These are phyloP conservation scores for Agapanthus africanus DNA, from an alignment of 106 monocot genomes.

Conservation along the genomic window DNA sequence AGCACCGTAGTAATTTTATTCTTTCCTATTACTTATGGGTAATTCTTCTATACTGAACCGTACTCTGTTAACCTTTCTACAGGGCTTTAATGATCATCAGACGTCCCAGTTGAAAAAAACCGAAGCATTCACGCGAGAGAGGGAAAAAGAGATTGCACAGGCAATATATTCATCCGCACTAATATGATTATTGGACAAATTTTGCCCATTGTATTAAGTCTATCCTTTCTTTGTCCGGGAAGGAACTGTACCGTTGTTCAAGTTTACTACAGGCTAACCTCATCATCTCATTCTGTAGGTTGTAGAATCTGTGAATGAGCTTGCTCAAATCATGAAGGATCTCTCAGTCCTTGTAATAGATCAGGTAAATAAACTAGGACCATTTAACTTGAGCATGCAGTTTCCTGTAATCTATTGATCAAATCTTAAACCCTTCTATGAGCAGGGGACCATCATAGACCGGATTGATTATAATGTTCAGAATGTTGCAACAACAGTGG, in stretches of 20 bases:
- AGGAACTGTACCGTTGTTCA: not conserved
- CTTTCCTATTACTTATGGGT: not conserved
- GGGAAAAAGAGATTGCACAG: constrained; percentile 89
- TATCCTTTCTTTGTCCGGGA: not conserved
- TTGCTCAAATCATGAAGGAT: constrained; percentile 99
- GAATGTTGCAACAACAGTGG: constrained; percentile 81
- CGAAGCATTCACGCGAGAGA: constrained; percentile 77
- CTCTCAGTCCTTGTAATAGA: constrained; percentile 95
- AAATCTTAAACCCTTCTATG: not conserved
- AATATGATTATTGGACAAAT: not conserved
- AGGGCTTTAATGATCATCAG: constrained; percentile 71
- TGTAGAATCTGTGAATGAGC: constrained; percentile 90
- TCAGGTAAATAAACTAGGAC: constrained; percentile 41
- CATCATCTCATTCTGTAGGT: constrained; percentile 37
- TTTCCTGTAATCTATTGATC: not conserved
- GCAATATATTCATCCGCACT: constrained; percentile 12
- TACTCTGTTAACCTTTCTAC: constrained; percentile 3
- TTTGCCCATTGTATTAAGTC: not conserved
- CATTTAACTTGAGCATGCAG: not conserved
- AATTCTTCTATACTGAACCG: not conserved
- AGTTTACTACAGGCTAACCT: constrained; percentile 5
- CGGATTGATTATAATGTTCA: constrained; percentile 92
- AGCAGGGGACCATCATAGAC: constrained; percentile 90
- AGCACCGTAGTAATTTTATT: not conserved
- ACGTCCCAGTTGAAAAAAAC: constrained; percentile 80